Evolutionary conservation across 2,329 filamentous ascomycete species (phyloP).

Genomic region (Verticillium zaregamsianum): DNA sequence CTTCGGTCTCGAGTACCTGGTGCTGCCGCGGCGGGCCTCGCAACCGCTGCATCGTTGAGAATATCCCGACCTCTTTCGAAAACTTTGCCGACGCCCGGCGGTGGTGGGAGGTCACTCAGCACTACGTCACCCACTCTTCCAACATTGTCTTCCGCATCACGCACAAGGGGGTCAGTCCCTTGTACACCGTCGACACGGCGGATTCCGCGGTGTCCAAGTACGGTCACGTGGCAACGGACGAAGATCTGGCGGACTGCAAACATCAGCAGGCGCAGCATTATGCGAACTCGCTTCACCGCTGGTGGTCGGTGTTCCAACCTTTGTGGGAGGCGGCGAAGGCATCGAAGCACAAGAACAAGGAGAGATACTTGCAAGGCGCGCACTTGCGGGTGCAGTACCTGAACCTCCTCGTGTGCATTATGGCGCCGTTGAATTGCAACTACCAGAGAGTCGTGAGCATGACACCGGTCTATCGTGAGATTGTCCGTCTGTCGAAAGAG

Average conservation of each 20-base stretch:
- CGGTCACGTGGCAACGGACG: background rate
- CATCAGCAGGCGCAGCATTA: background rate
- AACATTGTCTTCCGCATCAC: conserved; percentile 12
- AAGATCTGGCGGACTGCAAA: background rate
- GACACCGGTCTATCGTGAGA: conserved; percentile 21
- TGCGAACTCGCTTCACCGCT: conserved; percentile 6
- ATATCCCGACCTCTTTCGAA: conserved; percentile 16
- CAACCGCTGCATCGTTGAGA: conserved; percentile 2
- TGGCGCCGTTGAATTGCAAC: conserved; percentile 16
- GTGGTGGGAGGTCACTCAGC: conserved; percentile 24
- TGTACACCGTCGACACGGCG: background rate
- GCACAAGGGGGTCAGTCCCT: conserved; percentile 8
- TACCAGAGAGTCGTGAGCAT: conserved; percentile 15
- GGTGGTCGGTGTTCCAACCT: conserved; percentile 5
- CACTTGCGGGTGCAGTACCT: conserved; percentile 22
- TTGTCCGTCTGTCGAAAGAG: conserved; percentile 16
- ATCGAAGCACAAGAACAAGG: background rate
- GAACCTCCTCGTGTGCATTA: conserved; percentile 15
- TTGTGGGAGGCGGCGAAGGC: background rate
- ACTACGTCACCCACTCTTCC: conserved; percentile 19
- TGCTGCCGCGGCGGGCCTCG: conserved; percentile 11
- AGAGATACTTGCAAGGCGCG: background rate
- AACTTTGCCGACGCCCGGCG: conserved; percentile 18
- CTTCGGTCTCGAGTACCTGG: conserved; percentile 12
- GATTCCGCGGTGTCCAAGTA: conserved; percentile 3